These are phyloP conservation scores for Isochrysis galbana DNA, from an alignment of 78 protist genomes.

Conservation along the genomic window DNA sequence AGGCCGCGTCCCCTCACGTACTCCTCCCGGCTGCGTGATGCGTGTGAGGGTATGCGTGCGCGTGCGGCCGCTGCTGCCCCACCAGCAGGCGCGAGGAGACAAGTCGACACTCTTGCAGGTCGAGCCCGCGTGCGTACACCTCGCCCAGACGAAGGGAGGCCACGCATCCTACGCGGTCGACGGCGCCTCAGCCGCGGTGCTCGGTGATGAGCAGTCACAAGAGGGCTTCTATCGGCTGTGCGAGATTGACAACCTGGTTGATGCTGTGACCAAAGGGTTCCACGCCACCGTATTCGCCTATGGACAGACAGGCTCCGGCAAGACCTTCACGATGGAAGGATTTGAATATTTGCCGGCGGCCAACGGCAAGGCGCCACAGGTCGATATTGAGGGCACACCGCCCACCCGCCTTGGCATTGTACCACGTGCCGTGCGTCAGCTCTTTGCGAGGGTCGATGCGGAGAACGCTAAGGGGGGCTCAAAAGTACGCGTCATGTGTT, in stretches of 20 bases:
- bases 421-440: not conserved
- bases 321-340: constrained; percentile 18
- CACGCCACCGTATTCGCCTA: not conserved
- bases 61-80: not conserved
- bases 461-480: not conserved
- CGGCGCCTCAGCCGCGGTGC: too few species aligned
- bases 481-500: not conserved
- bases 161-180: not conserved
- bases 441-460: not conserved
- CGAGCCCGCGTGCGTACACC: not conserved
- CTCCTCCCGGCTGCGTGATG: too few species aligned
- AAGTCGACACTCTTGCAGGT: not conserved
- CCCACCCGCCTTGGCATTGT: not conserved
- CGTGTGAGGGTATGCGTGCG: not conserved
- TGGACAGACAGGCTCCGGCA: constrained; percentile 8
- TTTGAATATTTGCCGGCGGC: not conserved
- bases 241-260: not conserved
- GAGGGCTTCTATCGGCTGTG: not conserved
- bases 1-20: too few species aligned
- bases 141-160: not conserved
- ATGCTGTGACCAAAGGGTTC: not conserved
- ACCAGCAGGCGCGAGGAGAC: not conserved
- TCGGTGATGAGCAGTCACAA: not conserved
- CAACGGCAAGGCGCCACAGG: not conserved
- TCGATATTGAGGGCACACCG: not conserved